Evolutionary conservation across 2,329 filamentous ascomycete species (phyloP), one percentile per base, ranked within the genome.

Genomic region (Didymella arachidicola): DNA sequence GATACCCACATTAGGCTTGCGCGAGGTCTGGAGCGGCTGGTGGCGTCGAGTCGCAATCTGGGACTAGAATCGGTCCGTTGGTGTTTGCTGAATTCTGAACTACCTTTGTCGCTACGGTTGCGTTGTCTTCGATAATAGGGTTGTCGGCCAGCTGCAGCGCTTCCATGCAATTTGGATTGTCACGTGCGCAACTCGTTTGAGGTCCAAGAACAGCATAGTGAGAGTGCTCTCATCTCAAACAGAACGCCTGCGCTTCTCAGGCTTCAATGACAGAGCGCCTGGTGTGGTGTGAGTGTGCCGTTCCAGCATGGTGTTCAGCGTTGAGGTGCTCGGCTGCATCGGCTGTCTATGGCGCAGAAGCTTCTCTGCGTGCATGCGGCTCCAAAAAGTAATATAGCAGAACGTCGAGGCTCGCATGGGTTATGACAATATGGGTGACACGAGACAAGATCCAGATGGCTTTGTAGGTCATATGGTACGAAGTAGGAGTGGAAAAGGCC

Each of bases 331-430:
- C 18, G 10, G 16, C n/a, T 50, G n/a, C 4, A 44, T 32, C 36
- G 52, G 53, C 53, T 42, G 11, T 44, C 32, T 6, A 36, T 26
- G 26, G 27, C 25, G 27, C 55, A 36, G 29, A 19, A 39, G 11
- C n/a, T 16, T 16, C 16, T 38, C 14, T 30, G 50, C 34, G 19
- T 34, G 51, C 26, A 53, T 57, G 52, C 55, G 41, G 52, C 52
- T 63, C 48, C 12, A 44, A 61, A 59, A 61, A 57, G 54, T 10
- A 61, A 61, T 25, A n/a, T 18, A 10, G 38, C 27, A 22, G 27
- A 57, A 57, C 38, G 30, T 57, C 58, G 50, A 53, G 45, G 32
- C 43, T 61, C 58, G 53, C 55, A 43, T 59, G 55, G 49, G 27
- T 46, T 42, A 52, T 22, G 34, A 48, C 32, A 48, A 43, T n/a